Percentiles rank a stretch among this genome's conserved stretches.
These are phyloP conservation scores for Periconia macrospinosa DNA, from an alignment of 2,329 filamentous ascomycete species.

Conservation along the genomic window DNA sequence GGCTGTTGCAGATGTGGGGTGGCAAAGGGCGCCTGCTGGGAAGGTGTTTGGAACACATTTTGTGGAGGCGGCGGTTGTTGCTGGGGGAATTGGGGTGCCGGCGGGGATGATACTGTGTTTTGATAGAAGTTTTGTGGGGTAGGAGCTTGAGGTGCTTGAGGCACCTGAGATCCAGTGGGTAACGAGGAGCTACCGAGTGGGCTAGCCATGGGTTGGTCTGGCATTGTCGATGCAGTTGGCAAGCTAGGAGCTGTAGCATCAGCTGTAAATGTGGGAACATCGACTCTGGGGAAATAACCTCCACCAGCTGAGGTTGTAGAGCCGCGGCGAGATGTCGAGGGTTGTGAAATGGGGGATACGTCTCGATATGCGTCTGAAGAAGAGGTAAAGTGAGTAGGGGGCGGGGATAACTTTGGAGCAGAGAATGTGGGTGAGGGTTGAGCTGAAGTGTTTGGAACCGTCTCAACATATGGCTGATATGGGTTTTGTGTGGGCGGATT, in stretches of 20 bases:
- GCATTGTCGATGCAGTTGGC: constrained; percentile 39
- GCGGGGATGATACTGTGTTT: constrained; percentile 42
- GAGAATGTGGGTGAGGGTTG: constrained; percentile 46
- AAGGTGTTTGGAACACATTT: constrained; percentile 22
- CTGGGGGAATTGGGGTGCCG: constrained; percentile 21
- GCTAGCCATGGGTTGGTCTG: constrained; percentile 28
- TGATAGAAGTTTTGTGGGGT: constrained; percentile 39
- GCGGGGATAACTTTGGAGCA: constrained; percentile 52
- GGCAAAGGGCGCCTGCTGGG: constrained; percentile 12
- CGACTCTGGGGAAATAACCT: constrained; percentile 59
- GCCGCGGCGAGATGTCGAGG: constrained; percentile 46
- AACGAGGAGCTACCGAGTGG: constrained; percentile 21
- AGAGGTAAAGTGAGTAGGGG: constrained; percentile 36
- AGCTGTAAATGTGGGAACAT: constrained; percentile 51
- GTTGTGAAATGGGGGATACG: constrained; percentile 57
- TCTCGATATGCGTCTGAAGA: constrained; percentile 42
- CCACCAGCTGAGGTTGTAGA: constrained; percentile 53
- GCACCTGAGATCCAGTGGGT: constrained; percentile 19
- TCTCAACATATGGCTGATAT: constrained; percentile 60
- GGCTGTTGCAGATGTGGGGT: constrained; percentile 11
- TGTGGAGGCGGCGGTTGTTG: constrained; percentile 22
- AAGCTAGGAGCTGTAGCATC: constrained; percentile 38
- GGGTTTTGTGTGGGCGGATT: constrained; percentile 19
- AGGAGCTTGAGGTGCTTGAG: constrained; percentile 23
- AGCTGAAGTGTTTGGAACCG: constrained; percentile 59